Evolutionary conservation across 2,329 filamentous ascomycete species (phyloP), one percentile per base, ranked within the genome.

Genomic region (Teratosphaeria gauchensis): DNA sequence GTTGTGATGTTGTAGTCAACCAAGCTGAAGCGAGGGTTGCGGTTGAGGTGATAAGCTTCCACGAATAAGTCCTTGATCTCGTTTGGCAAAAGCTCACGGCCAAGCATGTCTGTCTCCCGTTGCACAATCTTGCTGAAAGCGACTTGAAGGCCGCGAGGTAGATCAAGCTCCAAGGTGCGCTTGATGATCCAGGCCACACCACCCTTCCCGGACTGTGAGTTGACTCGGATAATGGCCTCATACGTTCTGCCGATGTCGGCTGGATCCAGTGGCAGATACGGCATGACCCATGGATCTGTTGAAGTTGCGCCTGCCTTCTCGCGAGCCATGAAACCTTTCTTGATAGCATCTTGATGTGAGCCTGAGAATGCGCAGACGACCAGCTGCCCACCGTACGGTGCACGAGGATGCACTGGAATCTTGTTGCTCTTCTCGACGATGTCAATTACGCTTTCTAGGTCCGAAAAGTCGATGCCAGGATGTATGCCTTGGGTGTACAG

Each of bases 181-280:
- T 92, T 86, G 71, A 97, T 92, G 71, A 97, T 89, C 89, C 90
- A 97, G 55, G 92, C 92, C 61, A 90, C 87, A 67, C 94, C 94
- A 62, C 92, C 92, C 78, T 99, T 97, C 64, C 92, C 92, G 67
- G 85, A 90, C 74, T 97, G 92, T 19, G 90, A 95, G 80, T 97
- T 99, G 82, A 97, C 92, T 61, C 92, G 89, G 72, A 97, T 97
- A 71, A 97, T 88, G 60, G 92, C 92, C 76, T 97, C 92, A 82
- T 97, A 97, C n/a, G 87, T 96, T 59, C 92, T 86, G 55, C 92
- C 92, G 64, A 97, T 96, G 70, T 97, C 92, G 69, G 88, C 82
- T 4, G 92, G 92, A 70, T 97, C 92, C 67, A 97, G 82, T 12
- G 92, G 92, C 54, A 97, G 86, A 72, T 97, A 97, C 0, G 92